phyloP scores from a whole-genome alignment of 202 grass and related monocot genomes.

The Hordeum pubiflorum region DNA sequence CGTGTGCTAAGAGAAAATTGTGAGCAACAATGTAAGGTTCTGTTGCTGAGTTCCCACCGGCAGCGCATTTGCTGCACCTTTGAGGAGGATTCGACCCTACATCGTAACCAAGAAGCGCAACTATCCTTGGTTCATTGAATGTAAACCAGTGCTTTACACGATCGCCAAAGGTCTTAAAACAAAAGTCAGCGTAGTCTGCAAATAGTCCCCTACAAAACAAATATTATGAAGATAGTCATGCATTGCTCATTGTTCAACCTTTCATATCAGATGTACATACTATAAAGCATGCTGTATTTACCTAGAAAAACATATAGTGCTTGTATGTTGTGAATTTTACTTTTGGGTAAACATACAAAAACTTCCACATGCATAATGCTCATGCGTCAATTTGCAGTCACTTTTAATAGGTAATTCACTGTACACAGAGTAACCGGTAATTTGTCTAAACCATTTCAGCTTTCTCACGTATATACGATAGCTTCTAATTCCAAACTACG shows the following conservation, averaged over 20 bases:
- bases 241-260: not conserved
- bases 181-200: slow-evolving; percentile 63
- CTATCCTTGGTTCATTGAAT: slow-evolving; percentile 71
- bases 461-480: not conserved
- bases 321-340: not conserved
- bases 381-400: not conserved
- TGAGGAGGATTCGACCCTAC: slow-evolving; percentile 42
- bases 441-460: not conserved
- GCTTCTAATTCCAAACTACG: not conserved
- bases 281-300: slow-evolving; percentile 19
- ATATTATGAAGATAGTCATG: not conserved
- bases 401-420: not conserved
- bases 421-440: not conserved
- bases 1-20: slow-evolving; percentile 71
- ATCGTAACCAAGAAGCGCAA: slow-evolving; percentile 56
- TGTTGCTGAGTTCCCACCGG: slow-evolving; percentile 61
- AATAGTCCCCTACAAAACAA: slow-evolving; percentile 55
- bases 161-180: slow-evolving; percentile 74
- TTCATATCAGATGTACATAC: too few species aligned
- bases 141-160: slow-evolving; percentile 93
- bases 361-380: not conserved
- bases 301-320: not conserved
- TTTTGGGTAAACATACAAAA: not conserved
- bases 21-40: slow-evolving; percentile 78
- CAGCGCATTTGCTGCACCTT: slow-evolving; percentile 52